These are phyloP conservation scores for Globisporangium orthogonon DNA, from an alignment of 352 stramenopile species.

Conservation along the genomic window DNA sequence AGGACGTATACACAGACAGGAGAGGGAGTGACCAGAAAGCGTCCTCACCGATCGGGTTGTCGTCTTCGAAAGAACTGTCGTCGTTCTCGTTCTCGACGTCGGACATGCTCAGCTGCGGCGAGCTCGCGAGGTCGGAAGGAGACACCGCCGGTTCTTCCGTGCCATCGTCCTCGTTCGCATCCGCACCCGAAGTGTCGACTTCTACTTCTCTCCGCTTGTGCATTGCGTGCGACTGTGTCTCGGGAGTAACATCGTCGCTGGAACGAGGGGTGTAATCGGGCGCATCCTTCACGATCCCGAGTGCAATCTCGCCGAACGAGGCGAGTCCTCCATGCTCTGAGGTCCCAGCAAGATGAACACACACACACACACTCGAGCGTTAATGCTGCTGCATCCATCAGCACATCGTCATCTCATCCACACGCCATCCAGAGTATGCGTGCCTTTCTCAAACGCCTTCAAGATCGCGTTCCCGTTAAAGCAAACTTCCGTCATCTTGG, in stretches of 20 bases:
- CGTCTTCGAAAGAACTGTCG: conserved; percentile 14
- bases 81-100: conserved; percentile 10
- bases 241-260: background rate
- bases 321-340: conserved; percentile 32
- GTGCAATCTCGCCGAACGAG: conserved; percentile 25
- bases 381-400: background rate
- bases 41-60: conserved; percentile 10
- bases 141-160: conserved; percentile 6
- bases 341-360: background rate
- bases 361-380: too few species aligned
- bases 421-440: background rate
- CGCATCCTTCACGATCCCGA: conserved; percentile 3
- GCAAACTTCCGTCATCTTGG: conserved; percentile 26
- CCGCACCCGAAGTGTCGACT: background rate
- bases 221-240: background rate
- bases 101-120: conserved; percentile 7
- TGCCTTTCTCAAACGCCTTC: conserved; percentile 37
- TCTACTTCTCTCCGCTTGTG: background rate
- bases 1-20: too few species aligned
- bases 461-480: conserved; percentile 29
- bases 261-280: background rate
- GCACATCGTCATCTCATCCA: background rate
- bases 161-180: background rate
- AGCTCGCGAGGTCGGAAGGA: conserved; percentile 7
- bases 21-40: background rate